Base-by-base conservation (phyloP, 345 rosid species). In the Euphorbia pulcherrima region DNA sequence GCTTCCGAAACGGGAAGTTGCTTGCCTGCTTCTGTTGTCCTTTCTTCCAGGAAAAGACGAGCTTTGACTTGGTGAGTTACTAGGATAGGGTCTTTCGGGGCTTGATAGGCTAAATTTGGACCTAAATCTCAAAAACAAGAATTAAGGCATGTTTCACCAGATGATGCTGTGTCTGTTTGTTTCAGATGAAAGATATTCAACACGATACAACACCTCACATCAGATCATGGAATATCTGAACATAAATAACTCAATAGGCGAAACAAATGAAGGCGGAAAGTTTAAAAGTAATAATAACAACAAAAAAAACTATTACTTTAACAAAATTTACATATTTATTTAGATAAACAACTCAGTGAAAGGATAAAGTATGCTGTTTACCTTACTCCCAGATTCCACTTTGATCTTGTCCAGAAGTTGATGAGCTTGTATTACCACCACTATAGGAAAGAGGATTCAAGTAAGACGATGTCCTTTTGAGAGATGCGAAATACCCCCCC, bases 391-490 rank as follows among this genome's bases (percentile, higher is more conserved):
- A 75, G 62, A 53, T 52, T 81, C 83, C 72, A 48, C 68, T 71
- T 71, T 67, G 83, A 70, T 84, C 84, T 75, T 69, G 79, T 52
- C 74, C 81, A 26, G 82, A 68, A 77, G 71, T 71, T 67, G 96
- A 78, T 52, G 88, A 62, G 72, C 62, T 77, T 56, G 83, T 63
- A 46, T 65, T 56, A 48, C 87, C 82, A 24, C 88, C 83, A 21
- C 89, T 69, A 78, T 93, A 90, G 60, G 97, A 86, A 59, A 93
- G 79, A 24, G 97, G 98, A 74, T 90, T 93, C 58, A 82, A 55
- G 14, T 80, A 93, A 44, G 96, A 90, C 35, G 89, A 71, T 35
- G 84, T 1, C 71, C 88, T 83, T 77, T 65, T 85, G 62, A 83
- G 48, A 26, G 52, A 78, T 48, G 77, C 79, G 70, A 89, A 89